Evolutionary conservation across 345 rosid species (phyloP).

Genomic region (Eucalyptus dawsonii): DNA sequence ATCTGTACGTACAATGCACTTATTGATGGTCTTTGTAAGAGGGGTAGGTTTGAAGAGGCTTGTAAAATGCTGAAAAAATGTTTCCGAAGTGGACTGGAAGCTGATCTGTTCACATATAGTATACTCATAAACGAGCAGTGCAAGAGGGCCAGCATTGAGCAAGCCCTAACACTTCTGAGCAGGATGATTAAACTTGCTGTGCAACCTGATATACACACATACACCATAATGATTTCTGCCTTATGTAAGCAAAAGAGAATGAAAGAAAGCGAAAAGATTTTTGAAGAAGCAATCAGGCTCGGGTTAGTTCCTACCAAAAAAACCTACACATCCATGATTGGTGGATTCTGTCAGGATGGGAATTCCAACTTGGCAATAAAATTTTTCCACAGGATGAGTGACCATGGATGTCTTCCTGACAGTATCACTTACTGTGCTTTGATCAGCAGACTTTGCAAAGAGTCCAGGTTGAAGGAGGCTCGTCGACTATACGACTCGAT

Average conservation of each 20-base stretch:
- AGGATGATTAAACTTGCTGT: slow-evolving; percentile 58
- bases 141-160: slow-evolving; percentile 27
- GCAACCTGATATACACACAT: slow-evolving; percentile 49
- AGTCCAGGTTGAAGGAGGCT: no score
- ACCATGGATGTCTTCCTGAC: no score
- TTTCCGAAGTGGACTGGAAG: slow-evolving; percentile 31
- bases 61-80: slow-evolving; percentile 41
- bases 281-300: slow-evolving; percentile 25
- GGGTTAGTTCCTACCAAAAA: slow-evolving; percentile 51
- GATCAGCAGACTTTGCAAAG: no score
- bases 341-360: no score
- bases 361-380: no score
- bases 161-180: slow-evolving; percentile 42
- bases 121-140: slow-evolving; percentile 61
- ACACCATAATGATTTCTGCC: slow-evolving; percentile 55
- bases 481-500: no score
- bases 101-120: slow-evolving; percentile 74
- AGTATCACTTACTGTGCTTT: no score
- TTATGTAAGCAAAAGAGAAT: slow-evolving; percentile 58
- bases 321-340: no score
- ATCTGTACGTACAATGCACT: slow-evolving; percentile 53
- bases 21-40: slow-evolving; percentile 50
- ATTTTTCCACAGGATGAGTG: no score
- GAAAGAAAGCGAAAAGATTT: slow-evolving; percentile 60
- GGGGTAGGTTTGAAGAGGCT: slow-evolving; percentile 55